A percentile compares a stretch with the other conserved stretches of the same genome.
phyloP scores from a whole-genome alignment of 495 filamentous ascomycete species.

The Platismatia glauca region DNA sequence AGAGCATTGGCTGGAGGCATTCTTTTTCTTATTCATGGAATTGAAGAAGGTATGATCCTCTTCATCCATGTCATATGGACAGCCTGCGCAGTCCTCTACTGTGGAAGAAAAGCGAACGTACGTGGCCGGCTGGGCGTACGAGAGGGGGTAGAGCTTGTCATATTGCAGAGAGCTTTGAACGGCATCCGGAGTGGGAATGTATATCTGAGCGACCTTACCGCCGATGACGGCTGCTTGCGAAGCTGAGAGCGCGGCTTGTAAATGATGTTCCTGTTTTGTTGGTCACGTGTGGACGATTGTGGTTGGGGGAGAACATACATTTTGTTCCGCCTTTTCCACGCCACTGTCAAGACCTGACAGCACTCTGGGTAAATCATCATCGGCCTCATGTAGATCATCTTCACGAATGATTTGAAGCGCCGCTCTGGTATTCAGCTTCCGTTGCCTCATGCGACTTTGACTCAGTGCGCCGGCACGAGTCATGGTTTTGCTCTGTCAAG shows the following conservation, averaged over 20 bases:
- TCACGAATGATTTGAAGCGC: conserved; percentile 1
- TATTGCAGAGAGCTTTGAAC: conserved; percentile 66
- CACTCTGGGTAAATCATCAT: conserved; percentile 4
- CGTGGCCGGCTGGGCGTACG: conserved; percentile 73
- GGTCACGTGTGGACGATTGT: conserved; percentile 21
- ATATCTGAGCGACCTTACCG: conserved; percentile 61
- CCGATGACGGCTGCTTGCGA: conserved; percentile 54
- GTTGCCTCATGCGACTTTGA: conserved; percentile 3
- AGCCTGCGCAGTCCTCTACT: conserved; percentile 84
- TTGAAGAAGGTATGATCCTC: conserved; percentile 82
- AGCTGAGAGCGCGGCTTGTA: conserved; percentile 83
- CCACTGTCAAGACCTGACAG: conserved; percentile 5
- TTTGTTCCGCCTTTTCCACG: conserved; percentile 3
- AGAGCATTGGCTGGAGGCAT: conserved; percentile 52
- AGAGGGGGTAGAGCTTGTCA: conserved; percentile 73
- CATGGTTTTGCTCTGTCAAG: background rate
- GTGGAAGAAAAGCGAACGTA: conserved; percentile 98
- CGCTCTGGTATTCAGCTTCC: conserved; percentile 1
- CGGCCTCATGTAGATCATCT: background rate
- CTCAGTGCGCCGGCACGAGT: conserved; percentile 1
- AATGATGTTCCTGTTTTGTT: conserved; percentile 71
- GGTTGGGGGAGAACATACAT: background rate
- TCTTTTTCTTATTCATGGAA: conserved; percentile 66
- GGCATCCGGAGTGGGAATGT: conserved; percentile 84
- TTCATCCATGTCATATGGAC: conserved; percentile 83